Evolutionary conservation across 345 rosid species (phyloP).

Genomic region (Moricandia moricandioides): DNA sequence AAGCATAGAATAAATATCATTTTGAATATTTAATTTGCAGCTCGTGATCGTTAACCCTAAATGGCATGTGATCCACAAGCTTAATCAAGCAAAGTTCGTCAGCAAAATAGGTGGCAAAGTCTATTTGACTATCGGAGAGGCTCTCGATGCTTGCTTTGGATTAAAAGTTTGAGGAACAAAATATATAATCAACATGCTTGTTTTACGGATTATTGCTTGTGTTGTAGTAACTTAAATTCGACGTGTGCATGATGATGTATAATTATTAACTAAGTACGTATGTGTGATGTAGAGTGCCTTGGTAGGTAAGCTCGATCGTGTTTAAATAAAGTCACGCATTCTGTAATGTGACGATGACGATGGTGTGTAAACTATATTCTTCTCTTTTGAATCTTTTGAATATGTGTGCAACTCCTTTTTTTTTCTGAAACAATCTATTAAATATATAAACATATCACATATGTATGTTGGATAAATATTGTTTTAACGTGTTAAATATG

Average conservation of each 20-base stretch:
- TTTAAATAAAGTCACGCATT: slow-evolving; percentile 24
- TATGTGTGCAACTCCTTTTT: slow-evolving; percentile 1
- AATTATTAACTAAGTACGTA: background rate
- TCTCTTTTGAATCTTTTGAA: too few species aligned
- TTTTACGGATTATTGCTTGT: slow-evolving; percentile 9
- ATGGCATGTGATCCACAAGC: slow-evolving; percentile 83
- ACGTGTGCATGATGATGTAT: slow-evolving; percentile 16
- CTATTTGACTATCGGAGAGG: slow-evolving; percentile 65
- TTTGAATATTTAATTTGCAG: slow-evolving; percentile 33
- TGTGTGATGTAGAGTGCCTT: slow-evolving; percentile 15
- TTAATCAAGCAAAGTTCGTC: slow-evolving; percentile 56
- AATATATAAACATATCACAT: background rate
- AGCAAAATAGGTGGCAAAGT: slow-evolving; percentile 59
- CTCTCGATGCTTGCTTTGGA: slow-evolving; percentile 52
- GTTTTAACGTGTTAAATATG: background rate
- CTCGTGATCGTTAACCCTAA: slow-evolving; percentile 68
- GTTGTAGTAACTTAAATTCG: background rate
- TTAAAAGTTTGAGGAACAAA: slow-evolving; percentile 21
- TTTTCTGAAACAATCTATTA: background rate
- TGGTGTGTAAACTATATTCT: background rate
- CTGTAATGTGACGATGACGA: slow-evolving; percentile 5
- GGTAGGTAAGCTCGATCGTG: slow-evolving; percentile 18
- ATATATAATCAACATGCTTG: background rate
- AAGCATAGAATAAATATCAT: background rate
- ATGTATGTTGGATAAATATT: background rate